Evolutionary conservation across 495 filamentous ascomycete species (phyloP).

Genomic region (Hypomontagnella monticulosa): DNA sequence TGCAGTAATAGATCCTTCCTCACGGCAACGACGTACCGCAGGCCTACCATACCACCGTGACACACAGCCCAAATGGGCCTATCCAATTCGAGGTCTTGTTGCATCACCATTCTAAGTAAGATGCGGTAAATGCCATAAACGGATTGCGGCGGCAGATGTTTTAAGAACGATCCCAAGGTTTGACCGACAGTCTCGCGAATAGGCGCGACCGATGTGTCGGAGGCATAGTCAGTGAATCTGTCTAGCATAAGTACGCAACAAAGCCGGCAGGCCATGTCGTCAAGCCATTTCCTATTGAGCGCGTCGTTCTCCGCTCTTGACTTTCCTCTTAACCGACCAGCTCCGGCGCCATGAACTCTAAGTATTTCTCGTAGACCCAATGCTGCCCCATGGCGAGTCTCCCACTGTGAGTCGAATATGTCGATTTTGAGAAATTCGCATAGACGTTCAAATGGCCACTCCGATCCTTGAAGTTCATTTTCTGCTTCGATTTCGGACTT

Average conservation of each 20-base stretch:
- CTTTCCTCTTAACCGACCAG: slow-evolving; percentile 80
- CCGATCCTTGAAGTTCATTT: slow-evolving; percentile 77
- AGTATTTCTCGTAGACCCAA: slow-evolving; percentile 94
- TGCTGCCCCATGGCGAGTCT: slow-evolving; percentile 95
- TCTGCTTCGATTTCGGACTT: slow-evolving; percentile 74
- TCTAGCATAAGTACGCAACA: slow-evolving; percentile 97
- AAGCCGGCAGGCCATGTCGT: slow-evolving; percentile 90
- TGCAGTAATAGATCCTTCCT: slow-evolving; percentile 89
- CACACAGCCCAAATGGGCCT: slow-evolving; percentile 89
- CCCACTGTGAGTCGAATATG: slow-evolving; percentile 93
- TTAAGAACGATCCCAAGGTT: slow-evolving; percentile 86
- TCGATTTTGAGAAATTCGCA: slow-evolving; percentile 94
- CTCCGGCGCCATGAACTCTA: slow-evolving; percentile 88
- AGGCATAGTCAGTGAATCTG: slow-evolving; percentile 96
- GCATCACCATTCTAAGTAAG: slow-evolving; percentile 90
- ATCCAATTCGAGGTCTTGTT: slow-evolving; percentile 76
- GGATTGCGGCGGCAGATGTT: slow-evolving; percentile 75
- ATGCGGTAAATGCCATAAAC: slow-evolving; percentile 83
- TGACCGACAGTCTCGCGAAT: slow-evolving; percentile 98
- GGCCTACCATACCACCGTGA: slow-evolving; percentile 96
- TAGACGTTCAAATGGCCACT: slow-evolving; percentile 93
- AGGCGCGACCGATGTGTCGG: slow-evolving; percentile 94
- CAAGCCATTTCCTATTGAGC: slow-evolving; percentile 84
- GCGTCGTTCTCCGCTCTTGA: slow-evolving; percentile 76
- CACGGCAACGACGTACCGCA: slow-evolving; percentile 93